Evolutionary conservation across 2,329 filamentous ascomycete species (phyloP).

Genomic region (Thelonectria discophora): DNA sequence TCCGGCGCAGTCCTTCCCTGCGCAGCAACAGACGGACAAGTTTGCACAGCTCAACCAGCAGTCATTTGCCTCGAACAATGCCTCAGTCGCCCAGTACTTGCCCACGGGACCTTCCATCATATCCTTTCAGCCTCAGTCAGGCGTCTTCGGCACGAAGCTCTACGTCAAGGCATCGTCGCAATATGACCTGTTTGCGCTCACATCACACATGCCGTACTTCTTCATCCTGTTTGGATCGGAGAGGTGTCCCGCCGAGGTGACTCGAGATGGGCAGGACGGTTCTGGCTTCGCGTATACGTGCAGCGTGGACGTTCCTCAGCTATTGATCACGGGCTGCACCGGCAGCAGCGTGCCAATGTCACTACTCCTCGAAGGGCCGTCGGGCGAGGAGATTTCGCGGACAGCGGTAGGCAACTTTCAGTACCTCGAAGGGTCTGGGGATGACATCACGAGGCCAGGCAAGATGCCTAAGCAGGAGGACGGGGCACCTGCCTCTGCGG

Average conservation of each 20-base stretch:
- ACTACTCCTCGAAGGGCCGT: slow-evolving; percentile 61
- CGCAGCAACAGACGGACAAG: slow-evolving; percentile 61
- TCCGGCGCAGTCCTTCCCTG: slow-evolving; percentile 55
- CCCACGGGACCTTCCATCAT: slow-evolving; percentile 68
- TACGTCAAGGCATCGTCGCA: slow-evolving; percentile 77
- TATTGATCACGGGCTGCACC: slow-evolving; percentile 59
- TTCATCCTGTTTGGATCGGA: slow-evolving; percentile 82
- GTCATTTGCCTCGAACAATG: slow-evolving; percentile 68
- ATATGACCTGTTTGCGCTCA: slow-evolving; percentile 73
- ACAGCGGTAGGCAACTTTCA: slow-evolving; percentile 57
- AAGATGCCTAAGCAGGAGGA: slow-evolving; percentile 51
- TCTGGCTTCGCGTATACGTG: slow-evolving; percentile 76
- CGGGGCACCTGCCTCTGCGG: slow-evolving; percentile 47
- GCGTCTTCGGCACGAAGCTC: slow-evolving; percentile 74
- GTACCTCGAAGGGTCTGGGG: slow-evolving; percentile 61
- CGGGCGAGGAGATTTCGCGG: slow-evolving; percentile 63
- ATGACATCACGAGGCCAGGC: slow-evolving; percentile 52
- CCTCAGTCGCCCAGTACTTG: slow-evolving; percentile 73
- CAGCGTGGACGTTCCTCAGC: slow-evolving; percentile 74
- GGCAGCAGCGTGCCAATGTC: slow-evolving; percentile 63
- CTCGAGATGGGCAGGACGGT: slow-evolving; percentile 65
- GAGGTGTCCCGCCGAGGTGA: slow-evolving; percentile 68
- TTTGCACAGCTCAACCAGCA: slow-evolving; percentile 63
- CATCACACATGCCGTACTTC: slow-evolving; percentile 64
- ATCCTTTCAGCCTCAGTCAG: slow-evolving; percentile 75